Conservation (phyloP, 139 green algal genomes). For the Chlorella sp. region DNA sequence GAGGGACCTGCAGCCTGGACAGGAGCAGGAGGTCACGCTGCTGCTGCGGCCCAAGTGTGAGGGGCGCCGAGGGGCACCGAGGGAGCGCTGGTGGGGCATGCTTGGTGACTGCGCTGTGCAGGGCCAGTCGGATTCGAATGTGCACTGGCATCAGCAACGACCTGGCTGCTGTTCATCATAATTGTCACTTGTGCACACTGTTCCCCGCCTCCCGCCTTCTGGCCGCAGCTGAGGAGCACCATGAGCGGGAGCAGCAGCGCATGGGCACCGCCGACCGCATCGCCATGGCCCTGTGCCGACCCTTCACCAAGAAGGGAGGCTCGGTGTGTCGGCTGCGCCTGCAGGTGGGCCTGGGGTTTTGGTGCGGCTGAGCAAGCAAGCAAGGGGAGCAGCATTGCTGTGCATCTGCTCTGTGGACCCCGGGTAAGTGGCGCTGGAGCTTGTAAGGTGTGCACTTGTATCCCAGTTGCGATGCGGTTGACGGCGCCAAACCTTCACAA, state of each 20-base stretch:
- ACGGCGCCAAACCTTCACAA: no score
- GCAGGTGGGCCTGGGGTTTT: neutral
- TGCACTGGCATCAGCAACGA: no score
- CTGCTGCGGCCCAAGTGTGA: neutral
- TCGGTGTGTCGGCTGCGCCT: constrained; percentile 1
- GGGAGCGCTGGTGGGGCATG: no score
- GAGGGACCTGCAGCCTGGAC: neutral
- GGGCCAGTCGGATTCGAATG: no score
- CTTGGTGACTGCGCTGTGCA: neutral
- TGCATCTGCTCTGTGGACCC: no score
- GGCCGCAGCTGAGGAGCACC: neutral
- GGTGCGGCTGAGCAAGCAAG: no score
- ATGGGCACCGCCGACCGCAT: neutral
- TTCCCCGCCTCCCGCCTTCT: neutral
- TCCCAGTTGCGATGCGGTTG: no score
- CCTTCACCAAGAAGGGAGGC: constrained; percentile 2
- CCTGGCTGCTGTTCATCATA: no score
- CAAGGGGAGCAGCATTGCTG: no score
- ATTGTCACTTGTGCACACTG: no score
- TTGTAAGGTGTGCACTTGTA: no score
- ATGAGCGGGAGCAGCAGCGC: neutral
- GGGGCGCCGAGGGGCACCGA: neutral
- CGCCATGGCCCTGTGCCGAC: neutral
- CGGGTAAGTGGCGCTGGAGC: no score
- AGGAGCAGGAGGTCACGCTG: neutral